A percentile compares a stretch with the other conserved stretches of the same genome.
Conservation (phyloP, 1,139 yeast genomes). For the Suhomyces panamericanus region DNA sequence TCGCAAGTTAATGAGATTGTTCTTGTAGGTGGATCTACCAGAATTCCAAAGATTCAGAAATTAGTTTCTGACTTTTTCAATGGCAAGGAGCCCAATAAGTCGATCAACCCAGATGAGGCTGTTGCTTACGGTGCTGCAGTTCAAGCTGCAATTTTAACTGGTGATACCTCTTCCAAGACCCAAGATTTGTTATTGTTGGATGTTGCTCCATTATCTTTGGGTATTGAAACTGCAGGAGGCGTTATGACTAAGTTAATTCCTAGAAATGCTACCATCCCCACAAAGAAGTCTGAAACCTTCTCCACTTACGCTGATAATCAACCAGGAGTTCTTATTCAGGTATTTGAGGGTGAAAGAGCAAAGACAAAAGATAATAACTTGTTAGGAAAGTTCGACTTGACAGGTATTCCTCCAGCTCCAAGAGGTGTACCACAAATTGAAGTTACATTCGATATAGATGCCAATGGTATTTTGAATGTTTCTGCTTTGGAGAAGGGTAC, state of each 20-base stretch:
- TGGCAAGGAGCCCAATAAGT: slow-evolving; percentile 89
- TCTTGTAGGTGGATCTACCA: slow-evolving; percentile 90
- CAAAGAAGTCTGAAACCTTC: slow-evolving; percentile 48
- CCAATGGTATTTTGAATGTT: slow-evolving; percentile 50
- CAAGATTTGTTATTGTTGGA: slow-evolving; percentile 37
- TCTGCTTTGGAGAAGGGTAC: slow-evolving; percentile 49
- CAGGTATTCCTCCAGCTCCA: slow-evolving; percentile 52
- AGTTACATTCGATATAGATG: slow-evolving; percentile 48
- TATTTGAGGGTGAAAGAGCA: slow-evolving; percentile 50
- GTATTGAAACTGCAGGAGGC: slow-evolving; percentile 51
- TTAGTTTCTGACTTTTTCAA: slow-evolving; percentile 83
- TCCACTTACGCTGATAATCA: slow-evolving; percentile 52
- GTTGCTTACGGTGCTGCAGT: slow-evolving; percentile 73
- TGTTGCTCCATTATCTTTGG: slow-evolving; percentile 49
- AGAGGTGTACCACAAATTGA: slow-evolving; percentile 52
- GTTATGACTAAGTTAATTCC: slow-evolving; percentile 49
- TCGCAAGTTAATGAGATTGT: slow-evolving; percentile 82
- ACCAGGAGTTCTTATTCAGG: slow-evolving; percentile 49
- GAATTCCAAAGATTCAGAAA: slow-evolving; percentile 92
- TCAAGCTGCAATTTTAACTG: slow-evolving; percentile 31
- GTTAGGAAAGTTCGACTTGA: slow-evolving; percentile 48
- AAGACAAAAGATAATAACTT: slow-evolving; percentile 45
- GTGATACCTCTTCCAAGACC: slow-evolving; percentile 28
- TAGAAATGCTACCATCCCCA: slow-evolving; percentile 50
- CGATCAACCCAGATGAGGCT: slow-evolving; percentile 73